Percentiles rank a stretch among this genome's conserved stretches.
Evolutionary conservation across 2,329 filamentous ascomycete genomes (phyloP).

Genomic region (Cladosporium oxysporum): DNA sequence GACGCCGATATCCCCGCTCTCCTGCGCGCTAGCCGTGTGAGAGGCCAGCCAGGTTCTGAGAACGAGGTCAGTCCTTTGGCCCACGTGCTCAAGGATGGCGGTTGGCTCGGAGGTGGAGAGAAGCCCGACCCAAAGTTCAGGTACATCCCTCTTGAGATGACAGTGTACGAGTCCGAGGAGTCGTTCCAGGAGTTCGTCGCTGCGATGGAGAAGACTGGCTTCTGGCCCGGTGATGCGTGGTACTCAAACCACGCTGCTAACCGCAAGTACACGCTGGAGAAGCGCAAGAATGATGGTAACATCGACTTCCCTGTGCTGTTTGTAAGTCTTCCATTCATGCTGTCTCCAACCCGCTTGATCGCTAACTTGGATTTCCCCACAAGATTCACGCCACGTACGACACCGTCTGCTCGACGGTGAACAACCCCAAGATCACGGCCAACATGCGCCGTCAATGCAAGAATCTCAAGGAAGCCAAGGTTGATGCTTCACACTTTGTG

Average conservation of each 20-base stretch:
- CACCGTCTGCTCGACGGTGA: constrained; percentile 38
- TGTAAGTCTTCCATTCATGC: neutral
- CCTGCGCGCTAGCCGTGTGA: constrained; percentile 31
- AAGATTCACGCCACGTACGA: constrained; percentile 44
- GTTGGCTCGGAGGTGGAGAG: constrained; percentile 36
- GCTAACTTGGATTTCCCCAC: neutral
- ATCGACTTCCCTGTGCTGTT: constrained; percentile 42
- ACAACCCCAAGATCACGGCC: constrained; percentile 32
- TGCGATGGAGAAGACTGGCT: constrained; percentile 45
- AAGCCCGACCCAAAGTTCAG: constrained; percentile 31
- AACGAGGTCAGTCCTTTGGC: constrained; percentile 34
- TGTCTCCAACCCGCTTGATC: neutral
- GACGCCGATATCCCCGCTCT: constrained; percentile 30
- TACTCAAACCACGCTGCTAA: constrained; percentile 51
- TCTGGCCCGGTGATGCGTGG: constrained; percentile 42
- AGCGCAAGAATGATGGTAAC: constrained; percentile 38
- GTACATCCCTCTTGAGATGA: constrained; percentile 36
- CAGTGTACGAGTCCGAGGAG: constrained; percentile 33
- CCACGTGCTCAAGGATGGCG: constrained; percentile 30
- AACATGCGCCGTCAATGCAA: constrained; percentile 13
- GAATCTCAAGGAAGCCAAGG: constrained; percentile 17
- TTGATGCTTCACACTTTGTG: constrained; percentile 33
- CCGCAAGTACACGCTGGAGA: constrained; percentile 42
- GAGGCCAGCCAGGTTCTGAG: constrained; percentile 28
- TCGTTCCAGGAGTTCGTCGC: constrained; percentile 33